Evolutionary conservation across 2,329 filamentous ascomycete species (phyloP), one percentile per base, ranked within the genome.

Genomic region (Fusarium brachygibbosum): DNA sequence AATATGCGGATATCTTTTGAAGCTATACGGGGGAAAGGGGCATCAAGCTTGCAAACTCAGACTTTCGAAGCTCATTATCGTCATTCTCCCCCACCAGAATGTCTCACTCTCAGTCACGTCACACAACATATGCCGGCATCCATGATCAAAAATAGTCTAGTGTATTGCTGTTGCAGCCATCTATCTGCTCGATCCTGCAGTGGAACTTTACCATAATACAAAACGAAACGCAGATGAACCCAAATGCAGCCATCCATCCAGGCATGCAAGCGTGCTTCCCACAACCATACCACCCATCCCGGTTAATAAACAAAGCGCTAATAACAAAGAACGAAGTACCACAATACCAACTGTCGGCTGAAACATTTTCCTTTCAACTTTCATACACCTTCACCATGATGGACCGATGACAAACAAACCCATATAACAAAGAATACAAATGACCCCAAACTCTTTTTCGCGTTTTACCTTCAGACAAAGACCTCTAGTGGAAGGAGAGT

Each of bases 401-500:
- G 31, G 14, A 21, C 14, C 13, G 25, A 46, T 40, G 10, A 29
- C 19, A 45, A 32, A 38, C 19, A 34, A 51, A 16, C 29, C 42
- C 17, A 25, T 21, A 59, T 34, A 68, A 45, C 14, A 57, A 63
- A 58, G 13, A 32, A 16, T 10, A 13, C 29, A 35, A 19, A 34
- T 19, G 12, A 32, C 17, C n/a, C 11, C 16, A 12, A 16, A 29
- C 16, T 25, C n/a, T 17, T 57, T n/a, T 12, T 23, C 42, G 14
- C 29, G 5, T 12, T 12, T 3, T 23, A 50, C 10, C 13, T 41
- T 38, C 21, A 21, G 25, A 48, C 50, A 57, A 29, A n/a, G 38
- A 25, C 9, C 7, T 31, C 70, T 32, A 74, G 49, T 66, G 57
- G 17, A 68, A 58, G 21, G 69, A 68, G 25, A 68, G 35, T 19